A percentile compares a stretch with the other conserved stretches of the same genome.
These are phyloP conservation scores for Trichosporon coremiiforme DNA, from an alignment of 1,284 basidiomycete genomes.

Conservation along the genomic window DNA sequence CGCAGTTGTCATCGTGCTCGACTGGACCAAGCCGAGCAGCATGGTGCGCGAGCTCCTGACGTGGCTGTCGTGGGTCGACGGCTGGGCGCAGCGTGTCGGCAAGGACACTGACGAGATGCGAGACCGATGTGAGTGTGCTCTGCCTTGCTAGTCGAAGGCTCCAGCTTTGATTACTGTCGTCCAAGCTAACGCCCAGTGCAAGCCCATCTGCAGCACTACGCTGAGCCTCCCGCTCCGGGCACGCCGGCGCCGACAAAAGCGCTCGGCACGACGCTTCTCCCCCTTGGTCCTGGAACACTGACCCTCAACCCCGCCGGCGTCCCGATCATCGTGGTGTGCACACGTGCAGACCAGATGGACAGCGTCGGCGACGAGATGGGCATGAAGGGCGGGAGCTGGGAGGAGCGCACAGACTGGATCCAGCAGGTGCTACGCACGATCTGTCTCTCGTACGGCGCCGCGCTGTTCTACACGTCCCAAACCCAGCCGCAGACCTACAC, in stretches of 20 bases:
- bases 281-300: constrained; percentile 74
- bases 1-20: constrained; percentile 82
- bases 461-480: constrained; percentile 86
- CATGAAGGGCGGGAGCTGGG: constrained; percentile 75
- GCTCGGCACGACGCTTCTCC: constrained; percentile 60
- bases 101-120: constrained; percentile 69
- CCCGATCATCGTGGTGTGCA: constrained; percentile 85
- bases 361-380: constrained; percentile 65
- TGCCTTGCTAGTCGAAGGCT: no score
- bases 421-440: constrained; percentile 92
- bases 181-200: constrained; percentile 65
- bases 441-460: constrained; percentile 90
- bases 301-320: constrained; percentile 81
- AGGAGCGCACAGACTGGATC: constrained; percentile 91
- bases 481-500: constrained; percentile 73
- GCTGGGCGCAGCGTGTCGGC: constrained; percentile 62
- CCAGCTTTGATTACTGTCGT: no score
- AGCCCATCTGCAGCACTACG: constrained; percentile 81
- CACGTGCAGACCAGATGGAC: constrained; percentile 86
- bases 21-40: constrained; percentile 92
- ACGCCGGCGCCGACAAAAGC: constrained; percentile 1
- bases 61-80: constrained; percentile 83
- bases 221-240: constrained; percentile 66
- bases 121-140: constrained; percentile 80
- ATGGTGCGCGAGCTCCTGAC: constrained; percentile 75